Conservation (phyloP, 2,329 filamentous ascomycete genomes). For the Zelopaecilomyces penicillatus region DNA sequence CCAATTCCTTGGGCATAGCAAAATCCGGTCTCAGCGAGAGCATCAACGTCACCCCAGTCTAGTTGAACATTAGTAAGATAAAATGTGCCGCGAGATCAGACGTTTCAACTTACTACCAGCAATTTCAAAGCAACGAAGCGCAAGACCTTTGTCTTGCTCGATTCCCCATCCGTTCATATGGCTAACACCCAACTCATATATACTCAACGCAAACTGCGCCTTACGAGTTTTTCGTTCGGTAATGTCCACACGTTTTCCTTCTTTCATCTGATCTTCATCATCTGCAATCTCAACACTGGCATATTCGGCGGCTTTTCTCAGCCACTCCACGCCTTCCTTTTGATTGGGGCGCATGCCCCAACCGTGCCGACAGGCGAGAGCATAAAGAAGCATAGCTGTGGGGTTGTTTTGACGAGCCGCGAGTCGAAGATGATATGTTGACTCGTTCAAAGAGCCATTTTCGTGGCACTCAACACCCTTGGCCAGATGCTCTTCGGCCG, state of each 20-base stretch:
- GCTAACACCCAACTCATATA: conserved; percentile 92
- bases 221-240: conserved; percentile 73
- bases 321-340: conserved; percentile 81
- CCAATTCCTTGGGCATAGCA: conserved; percentile 92
- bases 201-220: conserved; percentile 88
- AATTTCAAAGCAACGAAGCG: conserved; percentile 90
- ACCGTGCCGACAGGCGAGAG: conserved; percentile 86
- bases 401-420: conserved; percentile 80
- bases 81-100: too few species aligned
- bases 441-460: conserved; percentile 79
- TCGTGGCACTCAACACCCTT: conserved; percentile 90
- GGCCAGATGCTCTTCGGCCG: conserved; percentile 78
- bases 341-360: conserved; percentile 97
- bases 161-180: conserved; percentile 99
- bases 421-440: conserved; percentile 88
- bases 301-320: conserved; percentile 81
- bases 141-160: conserved; percentile 80
- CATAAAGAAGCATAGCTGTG: conserved; percentile 93
- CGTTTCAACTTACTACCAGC: conserved; percentile 59
- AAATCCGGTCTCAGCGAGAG: conserved; percentile 86
- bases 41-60: conserved; percentile 93
- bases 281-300: conserved; percentile 77
- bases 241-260: conserved; percentile 55
- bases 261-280: conserved; percentile 60
- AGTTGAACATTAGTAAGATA: conserved; percentile 16